A percentile compares a stretch with the other conserved stretches of the same genome.
Evolutionary conservation across 176 grass and related monocot genomes (phyloP).

Genomic region (Phoenix roebelenii): DNA sequence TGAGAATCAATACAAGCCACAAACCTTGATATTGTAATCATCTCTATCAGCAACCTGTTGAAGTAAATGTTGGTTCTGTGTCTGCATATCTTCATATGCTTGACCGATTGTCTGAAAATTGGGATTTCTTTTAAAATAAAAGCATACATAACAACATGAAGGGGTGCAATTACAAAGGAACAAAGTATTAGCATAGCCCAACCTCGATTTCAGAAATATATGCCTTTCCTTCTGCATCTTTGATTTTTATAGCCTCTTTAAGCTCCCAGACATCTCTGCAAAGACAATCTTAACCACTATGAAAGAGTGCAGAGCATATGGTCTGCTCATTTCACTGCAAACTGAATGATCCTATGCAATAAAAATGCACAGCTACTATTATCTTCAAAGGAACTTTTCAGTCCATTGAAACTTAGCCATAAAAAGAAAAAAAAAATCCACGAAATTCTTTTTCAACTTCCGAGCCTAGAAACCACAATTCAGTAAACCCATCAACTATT

Average conservation of each 20-base stretch:
- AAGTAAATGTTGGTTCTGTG: slow-evolving; percentile 82
- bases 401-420: too few species aligned
- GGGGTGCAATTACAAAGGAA: not conserved
- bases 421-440: too few species aligned
- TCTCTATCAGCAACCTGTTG: slow-evolving; percentile 89
- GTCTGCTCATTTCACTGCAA: too few species aligned
- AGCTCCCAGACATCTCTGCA: slow-evolving; percentile 72
- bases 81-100: slow-evolving; percentile 99
- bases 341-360: too few species aligned
- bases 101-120: slow-evolving; percentile 75
- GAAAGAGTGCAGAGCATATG: too few species aligned
- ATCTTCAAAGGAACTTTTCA: too few species aligned
- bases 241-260: slow-evolving; percentile 78
- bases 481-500: too few species aligned
- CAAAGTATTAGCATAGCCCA: not conserved
- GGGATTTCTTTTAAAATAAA: slow-evolving; percentile 4
- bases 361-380: too few species aligned
- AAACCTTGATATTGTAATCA: slow-evolving; percentile 95
- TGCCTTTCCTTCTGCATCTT: slow-evolving; percentile 73
- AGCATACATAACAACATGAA: slow-evolving; percentile 17
- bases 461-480: too few species aligned
- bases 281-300: not conserved
- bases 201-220: slow-evolving; percentile 98
- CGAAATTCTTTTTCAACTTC: too few species aligned
- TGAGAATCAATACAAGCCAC: slow-evolving; percentile 5